Base-by-base conservation (phyloP, 2,329 filamentous ascomycete species). In the Aureobasidium sp. region DNA sequence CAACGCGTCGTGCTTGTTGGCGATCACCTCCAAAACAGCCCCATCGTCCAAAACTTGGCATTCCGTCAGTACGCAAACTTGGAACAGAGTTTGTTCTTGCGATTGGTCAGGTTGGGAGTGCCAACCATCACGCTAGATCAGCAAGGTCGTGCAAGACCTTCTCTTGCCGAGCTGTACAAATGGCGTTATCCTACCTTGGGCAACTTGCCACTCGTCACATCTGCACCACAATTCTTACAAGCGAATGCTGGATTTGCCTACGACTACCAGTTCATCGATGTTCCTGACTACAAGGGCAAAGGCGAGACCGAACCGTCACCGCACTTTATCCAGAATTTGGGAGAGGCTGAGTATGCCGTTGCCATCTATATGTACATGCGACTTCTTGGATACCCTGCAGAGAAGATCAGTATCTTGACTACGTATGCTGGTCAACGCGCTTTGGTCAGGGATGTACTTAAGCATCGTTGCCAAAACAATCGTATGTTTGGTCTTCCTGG, bases 311-410 rank as follows among this genome's bases (percentile, higher is more conserved):
- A 97, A 72, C 94, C 94, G 0, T 89, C 88, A 27, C 90, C 93
- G 26, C 93, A 97, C 75, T 99, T 96, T 74, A 88, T 97, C 61
- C 93, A 97, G 74, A 99, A 99, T 70, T 77, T 97, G 48, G 94
- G 94, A 51, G 94, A 99, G 76, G 94, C 94, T 2, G 95, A 99
- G 76, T 99, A 97, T 72, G 89, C 92, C 2, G 94, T 97, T 29
- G 94, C 94, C 3, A 82, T 99, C 34, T 99, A 87, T 76, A 92
- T 96, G 77, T 99, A 97, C 73, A 97, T 99, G 94, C 87, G 94
- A 24, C 80, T 99, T 24, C 84, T 99, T 5, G 94, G 93, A 20
- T 99, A 99, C 69, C 90, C 94, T 5, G 89, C 90, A 4, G 77
- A 78, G 43, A 84, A 88, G 71, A 97, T 99, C 69, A 90, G 85